Conservation (phyloP, 2,329 filamentous ascomycete species). For the Trichoderma harzianum region DNA sequence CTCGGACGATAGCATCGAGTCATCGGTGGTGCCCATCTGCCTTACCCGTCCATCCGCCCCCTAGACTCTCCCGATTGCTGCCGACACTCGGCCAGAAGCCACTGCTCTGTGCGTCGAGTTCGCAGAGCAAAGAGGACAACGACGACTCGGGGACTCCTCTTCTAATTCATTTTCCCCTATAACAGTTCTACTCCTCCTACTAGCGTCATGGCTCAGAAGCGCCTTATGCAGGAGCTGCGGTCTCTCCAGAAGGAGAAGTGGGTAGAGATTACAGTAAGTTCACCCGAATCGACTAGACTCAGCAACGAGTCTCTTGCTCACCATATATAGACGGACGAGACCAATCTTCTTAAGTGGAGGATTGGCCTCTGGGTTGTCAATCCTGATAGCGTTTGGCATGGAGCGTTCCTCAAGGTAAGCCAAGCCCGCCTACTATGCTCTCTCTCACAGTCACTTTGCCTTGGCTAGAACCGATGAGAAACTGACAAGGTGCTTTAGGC, state of each 20-base stretch:
- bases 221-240: constrained; percentile 86
- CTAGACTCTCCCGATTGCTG: background rate
- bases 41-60: background rate
- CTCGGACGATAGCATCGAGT: background rate
- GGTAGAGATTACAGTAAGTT: constrained; percentile 78
- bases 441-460: background rate
- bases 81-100: background rate
- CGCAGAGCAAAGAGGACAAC: background rate
- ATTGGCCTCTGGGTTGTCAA: constrained; percentile 91
- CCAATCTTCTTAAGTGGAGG: constrained; percentile 85
- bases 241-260: constrained; percentile 84
- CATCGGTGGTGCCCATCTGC: background rate
- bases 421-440: constrained; percentile 19
- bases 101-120: background rate
- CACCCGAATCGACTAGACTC: background rate
- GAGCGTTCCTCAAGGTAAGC: constrained; percentile 77
- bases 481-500: constrained; percentile 47
- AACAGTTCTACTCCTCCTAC: background rate
- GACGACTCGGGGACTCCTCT: background rate
- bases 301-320: background rate
- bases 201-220: constrained; percentile 56
- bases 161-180: background rate
- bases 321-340: constrained; percentile 61
- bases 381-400: constrained; percentile 85
- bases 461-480: background rate